These are phyloP conservation scores for Pythium apleroticum DNA, from an alignment of 352 stramenopile species.

Conservation along the genomic window DNA sequence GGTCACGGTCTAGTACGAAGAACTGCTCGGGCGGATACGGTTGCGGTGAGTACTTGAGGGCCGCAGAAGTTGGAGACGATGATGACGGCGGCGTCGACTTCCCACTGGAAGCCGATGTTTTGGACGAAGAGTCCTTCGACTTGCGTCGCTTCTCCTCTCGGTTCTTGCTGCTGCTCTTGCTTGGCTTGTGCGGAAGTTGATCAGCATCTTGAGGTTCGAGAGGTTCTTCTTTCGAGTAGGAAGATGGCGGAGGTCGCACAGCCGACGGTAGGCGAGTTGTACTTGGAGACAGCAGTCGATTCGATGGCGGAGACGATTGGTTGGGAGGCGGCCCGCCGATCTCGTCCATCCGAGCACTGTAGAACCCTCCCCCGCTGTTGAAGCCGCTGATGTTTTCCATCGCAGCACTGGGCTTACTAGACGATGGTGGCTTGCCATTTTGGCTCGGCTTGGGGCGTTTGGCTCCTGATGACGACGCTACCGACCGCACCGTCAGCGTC, in stretches of 20 bases:
- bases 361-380: slow-evolving; percentile 1
- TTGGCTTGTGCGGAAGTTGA: slow-evolving; percentile 3
- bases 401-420: background rate
- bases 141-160: slow-evolving; percentile 37
- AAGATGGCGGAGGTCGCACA: slow-evolving; percentile 31
- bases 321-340: slow-evolving; percentile 16
- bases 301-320: slow-evolving; percentile 21
- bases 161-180: slow-evolving; percentile 14
- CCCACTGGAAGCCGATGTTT: slow-evolving; percentile 8
- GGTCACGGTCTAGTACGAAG: slow-evolving; percentile 34
- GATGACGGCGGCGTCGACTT: background rate
- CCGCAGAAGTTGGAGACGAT: background rate
- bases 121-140: slow-evolving; percentile 32
- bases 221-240: slow-evolving; percentile 10
- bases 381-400: background rate
- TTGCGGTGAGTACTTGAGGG: slow-evolving; percentile 4
- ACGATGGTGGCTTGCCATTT: background rate
- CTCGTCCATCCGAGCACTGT: slow-evolving; percentile 22
- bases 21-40: slow-evolving; percentile 17
- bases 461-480: slow-evolving; percentile 11
- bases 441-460: slow-evolving; percentile 14
- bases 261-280: slow-evolving; percentile 37
- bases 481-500: slow-evolving; percentile 14
- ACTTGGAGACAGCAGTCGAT: slow-evolving; percentile 31
- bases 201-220: slow-evolving; percentile 13